Percentiles rank a stretch among this genome's conserved stretches.
phyloP scores from a whole-genome alignment of 2,329 filamentous ascomycete species.

The Fragosphaeria purpurea region DNA sequence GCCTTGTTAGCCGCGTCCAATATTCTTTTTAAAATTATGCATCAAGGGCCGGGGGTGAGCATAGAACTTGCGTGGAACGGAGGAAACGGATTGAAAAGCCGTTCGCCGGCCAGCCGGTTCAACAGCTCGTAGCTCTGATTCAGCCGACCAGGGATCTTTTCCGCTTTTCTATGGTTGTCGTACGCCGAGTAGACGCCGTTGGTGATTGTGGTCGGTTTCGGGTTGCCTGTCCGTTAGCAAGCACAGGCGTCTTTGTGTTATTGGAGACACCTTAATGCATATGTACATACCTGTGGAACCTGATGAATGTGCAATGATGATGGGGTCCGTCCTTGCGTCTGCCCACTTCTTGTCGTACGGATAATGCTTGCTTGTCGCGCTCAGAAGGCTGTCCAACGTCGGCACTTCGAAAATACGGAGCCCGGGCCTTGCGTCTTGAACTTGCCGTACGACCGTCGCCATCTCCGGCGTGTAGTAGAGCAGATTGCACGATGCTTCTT shows the following conservation, averaged over 20 bases:
- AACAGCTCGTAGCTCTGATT: constrained; percentile 12
- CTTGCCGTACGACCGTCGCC: not conserved
- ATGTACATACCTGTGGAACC: constrained; percentile 10
- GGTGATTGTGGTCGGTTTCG: constrained; percentile 14
- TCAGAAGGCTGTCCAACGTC: constrained; percentile 6
- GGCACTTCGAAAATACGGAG: not conserved
- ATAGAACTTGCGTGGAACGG: constrained; percentile 7
- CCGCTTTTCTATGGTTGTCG: constrained; percentile 10
- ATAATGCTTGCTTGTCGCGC: constrained; percentile 3
- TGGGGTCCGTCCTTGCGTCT: constrained; percentile 10
- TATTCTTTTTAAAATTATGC: no score
- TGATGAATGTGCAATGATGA: constrained; percentile 13
- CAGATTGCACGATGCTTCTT: constrained; percentile 4
- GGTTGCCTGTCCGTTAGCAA: constrained; percentile 2
- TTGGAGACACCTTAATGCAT: no score
- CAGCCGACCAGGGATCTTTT: constrained; percentile 8
- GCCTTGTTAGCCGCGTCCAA: no score
- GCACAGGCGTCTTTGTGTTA: no score
- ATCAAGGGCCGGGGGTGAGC: no score
- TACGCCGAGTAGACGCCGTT: constrained; percentile 12
- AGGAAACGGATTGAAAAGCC: constrained; percentile 12
- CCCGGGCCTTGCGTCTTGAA: not conserved
- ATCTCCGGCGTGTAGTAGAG: constrained; percentile 6
- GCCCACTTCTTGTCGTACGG: constrained; percentile 10
- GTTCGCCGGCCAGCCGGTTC: constrained; percentile 11